phyloP scores from a whole-genome alignment of 768 basidiomycete genomes.

The Naganishia kalamii region DNA sequence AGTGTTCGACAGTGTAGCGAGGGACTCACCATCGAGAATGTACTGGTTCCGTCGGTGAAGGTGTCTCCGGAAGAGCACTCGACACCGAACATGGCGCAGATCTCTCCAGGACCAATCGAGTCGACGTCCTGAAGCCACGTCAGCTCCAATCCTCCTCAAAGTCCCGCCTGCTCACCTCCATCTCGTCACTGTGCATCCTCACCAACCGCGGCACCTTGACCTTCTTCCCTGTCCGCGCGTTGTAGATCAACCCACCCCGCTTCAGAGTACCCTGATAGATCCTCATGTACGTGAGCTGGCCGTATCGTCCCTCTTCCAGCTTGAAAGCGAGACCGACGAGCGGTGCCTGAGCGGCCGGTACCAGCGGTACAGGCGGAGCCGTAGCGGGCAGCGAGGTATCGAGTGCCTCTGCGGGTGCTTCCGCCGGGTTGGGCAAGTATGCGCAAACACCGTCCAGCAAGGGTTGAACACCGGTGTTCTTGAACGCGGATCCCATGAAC shows the following conservation, averaged over 20 bases:
- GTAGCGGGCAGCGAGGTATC: conserved; percentile 57
- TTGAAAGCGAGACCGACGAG: conserved; percentile 96
- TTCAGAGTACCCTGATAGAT: conserved; percentile 93
- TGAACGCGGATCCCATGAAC: conserved; percentile 92
- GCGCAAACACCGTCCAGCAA: conserved; percentile 88
- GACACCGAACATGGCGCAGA: conserved; percentile 97
- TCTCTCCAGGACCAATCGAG: conserved; percentile 90
- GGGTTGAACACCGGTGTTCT: conserved; percentile 92
- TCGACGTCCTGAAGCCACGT: conserved; percentile 62
- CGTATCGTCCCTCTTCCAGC: conserved; percentile 92
- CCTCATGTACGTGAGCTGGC: conserved; percentile 95
- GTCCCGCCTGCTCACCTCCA: conserved; percentile 55
- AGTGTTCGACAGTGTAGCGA: not conserved
- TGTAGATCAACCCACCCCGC: conserved; percentile 76
- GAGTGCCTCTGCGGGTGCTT: conserved; percentile 70
- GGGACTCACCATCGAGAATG: conserved; percentile 76
- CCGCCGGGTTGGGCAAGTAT: conserved; percentile 86
- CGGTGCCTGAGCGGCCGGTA: conserved; percentile 76
- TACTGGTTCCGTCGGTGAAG: conserved; percentile 86
- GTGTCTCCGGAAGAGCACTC: conserved; percentile 98
- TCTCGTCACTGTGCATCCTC: conserved; percentile 96
- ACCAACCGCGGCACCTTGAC: conserved; percentile 94
- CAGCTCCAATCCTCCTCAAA: not conserved
- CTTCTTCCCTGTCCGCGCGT: conserved; percentile 90
- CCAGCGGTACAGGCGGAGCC: conserved; percentile 66